These are phyloP conservation scores for Plectosphaerella sp. DNA, from an alignment of 2,329 filamentous ascomycete genomes.

Conservation along the genomic window DNA sequence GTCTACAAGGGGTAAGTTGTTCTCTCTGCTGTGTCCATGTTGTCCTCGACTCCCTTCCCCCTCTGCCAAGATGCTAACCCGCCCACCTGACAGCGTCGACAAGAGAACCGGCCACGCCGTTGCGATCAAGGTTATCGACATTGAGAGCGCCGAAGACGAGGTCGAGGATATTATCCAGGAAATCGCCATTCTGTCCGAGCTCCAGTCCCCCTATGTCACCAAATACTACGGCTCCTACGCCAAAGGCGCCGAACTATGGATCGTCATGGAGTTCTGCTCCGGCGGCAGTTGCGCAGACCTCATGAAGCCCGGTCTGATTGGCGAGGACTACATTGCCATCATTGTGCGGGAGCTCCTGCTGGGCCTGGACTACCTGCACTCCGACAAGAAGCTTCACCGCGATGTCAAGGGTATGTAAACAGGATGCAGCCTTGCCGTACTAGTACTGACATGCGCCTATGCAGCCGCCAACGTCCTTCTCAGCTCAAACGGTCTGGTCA, in stretches of 20 bases:
- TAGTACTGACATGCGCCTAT: background rate
- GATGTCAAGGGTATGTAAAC: constrained; percentile 78
- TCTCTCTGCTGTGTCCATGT: background rate
- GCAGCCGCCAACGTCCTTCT: constrained; percentile 89
- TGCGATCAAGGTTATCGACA: constrained; percentile 97
- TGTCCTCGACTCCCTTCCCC: background rate
- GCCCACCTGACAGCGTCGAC: constrained; percentile 62
- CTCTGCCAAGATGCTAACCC: constrained; percentile 1
- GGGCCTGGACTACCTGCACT: constrained; percentile 88
- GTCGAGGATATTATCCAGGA: constrained; percentile 99
- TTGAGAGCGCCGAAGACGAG: constrained; percentile 98
- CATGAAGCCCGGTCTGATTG: constrained; percentile 87
- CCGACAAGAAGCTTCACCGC: constrained; percentile 91
- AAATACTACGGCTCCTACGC: constrained; percentile 97
- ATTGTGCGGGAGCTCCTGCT: constrained; percentile 86
- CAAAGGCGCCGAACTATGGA: constrained; percentile 95
- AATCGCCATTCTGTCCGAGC: constrained; percentile 92
- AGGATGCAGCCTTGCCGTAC: background rate
- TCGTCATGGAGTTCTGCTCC: constrained; percentile 99
- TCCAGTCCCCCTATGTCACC: constrained; percentile 94
- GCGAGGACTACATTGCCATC: constrained; percentile 95
- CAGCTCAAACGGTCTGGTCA: constrained; percentile 88
- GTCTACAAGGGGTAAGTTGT: constrained; percentile 84
- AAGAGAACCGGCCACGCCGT: constrained; percentile 90
- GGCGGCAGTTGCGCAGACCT: constrained; percentile 94